phyloP scores from a whole-genome alignment of 73 alveolate genomes.

The Durusdinium trenchii region DNA sequence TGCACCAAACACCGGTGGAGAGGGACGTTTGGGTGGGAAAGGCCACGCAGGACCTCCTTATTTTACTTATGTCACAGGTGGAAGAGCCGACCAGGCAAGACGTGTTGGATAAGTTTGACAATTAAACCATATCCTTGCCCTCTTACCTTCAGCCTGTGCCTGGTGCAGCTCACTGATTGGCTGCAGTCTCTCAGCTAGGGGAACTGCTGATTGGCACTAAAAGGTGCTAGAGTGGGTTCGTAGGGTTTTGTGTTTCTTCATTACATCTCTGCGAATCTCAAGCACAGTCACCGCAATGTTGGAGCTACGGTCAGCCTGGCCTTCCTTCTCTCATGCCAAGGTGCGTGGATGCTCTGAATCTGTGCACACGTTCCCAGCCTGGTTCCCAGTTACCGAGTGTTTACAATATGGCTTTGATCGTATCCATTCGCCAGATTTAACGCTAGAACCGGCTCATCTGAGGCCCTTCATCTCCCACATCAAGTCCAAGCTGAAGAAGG shows the following conservation, averaged over 20 bases:
- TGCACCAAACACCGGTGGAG: background rate
- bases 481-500: too few species aligned
- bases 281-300: background rate
- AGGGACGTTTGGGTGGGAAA: background rate
- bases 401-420: too few species aligned
- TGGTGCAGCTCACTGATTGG: too few species aligned
- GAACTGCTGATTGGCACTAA: too few species aligned
- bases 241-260: background rate
- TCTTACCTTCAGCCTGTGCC: too few species aligned
- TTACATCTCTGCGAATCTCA: background rate
- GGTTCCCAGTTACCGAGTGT: too few species aligned
- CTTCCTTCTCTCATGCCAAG: background rate
- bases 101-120: background rate
- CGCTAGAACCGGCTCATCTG: too few species aligned
- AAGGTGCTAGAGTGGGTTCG: too few species aligned
- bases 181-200: too few species aligned
- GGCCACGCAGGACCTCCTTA: background rate
- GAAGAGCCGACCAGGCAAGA: background rate
- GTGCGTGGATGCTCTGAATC: background rate
- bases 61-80: background rate
- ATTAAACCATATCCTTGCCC: too few species aligned
- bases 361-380: background rate
- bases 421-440: too few species aligned
- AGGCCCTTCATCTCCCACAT: too few species aligned
- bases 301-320: background rate